Base-by-base conservation (phyloP, 192 early-diverging fungal genomes). In the Chytriomyces hyalinus region DNA sequence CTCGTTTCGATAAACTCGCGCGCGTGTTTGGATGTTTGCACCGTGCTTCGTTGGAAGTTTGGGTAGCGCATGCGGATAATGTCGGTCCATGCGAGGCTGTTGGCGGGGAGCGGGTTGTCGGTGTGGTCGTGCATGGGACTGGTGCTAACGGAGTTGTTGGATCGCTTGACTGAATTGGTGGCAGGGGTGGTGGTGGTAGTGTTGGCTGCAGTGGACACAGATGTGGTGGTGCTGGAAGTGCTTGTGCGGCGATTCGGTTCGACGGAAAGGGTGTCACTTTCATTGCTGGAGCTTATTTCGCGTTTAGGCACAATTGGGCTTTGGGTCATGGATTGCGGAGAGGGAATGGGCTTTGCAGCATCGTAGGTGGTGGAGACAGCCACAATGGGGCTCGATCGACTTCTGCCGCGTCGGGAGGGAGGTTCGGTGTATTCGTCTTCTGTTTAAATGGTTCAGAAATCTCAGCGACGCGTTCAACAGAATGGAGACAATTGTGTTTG, bases 1-100 rank as follows among this genome's bases (percentile, higher is more conserved):
- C 71, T 17, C 15, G 43, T 63, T 62, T 73, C 71, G 24, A 73
- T 73, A 45, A 73, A 73, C 45, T 73, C 71, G 71, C 71, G 71
- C 26, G 71, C 71, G 61, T 73, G 71, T 26, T 73, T 73, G 59
- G 20, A 36, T 6, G 71, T 73, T 63, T 73, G 71, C 15, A 73
- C 71, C 10, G 71, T 73, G 45, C 60, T 63, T 36, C 71, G 71
- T 49, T 73, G 71, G 71, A 73, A 73, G 61, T 73, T n/a, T 15
- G 71, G 71, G 61, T 73, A 73, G 45, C 71, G 71, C 9, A 60
- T 73, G 53, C 71, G 71, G 61, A 73, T 73, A 24, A 73, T 73
- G 61, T 73, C 71, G 17, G 71, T 73, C 71, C 71, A 73, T 28
- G 71, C 71, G 61, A 73, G 71, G 60, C 46, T 49, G 49, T 70